Conservation (phyloP, 225 moss, liverwort and hornwort species). For the Pleurozium schreberi region DNA sequence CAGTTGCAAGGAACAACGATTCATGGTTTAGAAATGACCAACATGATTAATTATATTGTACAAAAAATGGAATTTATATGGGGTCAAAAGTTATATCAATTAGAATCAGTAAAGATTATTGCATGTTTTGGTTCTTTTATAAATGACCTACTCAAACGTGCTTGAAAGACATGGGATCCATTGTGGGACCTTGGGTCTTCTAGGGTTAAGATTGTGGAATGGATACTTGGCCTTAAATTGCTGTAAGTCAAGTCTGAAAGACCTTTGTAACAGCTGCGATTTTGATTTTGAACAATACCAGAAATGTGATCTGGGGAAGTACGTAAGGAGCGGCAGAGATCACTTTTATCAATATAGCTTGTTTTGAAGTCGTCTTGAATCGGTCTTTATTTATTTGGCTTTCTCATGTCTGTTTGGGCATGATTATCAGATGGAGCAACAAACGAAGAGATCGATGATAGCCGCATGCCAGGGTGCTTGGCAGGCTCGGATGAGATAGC, state of each 20-base stretch:
- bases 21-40: neutral
- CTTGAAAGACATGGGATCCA: neutral
- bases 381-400: neutral
- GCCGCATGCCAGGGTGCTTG: neutral
- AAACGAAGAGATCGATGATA: neutral
- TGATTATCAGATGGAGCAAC: neutral
- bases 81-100: neutral
- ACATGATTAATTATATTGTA: neutral
- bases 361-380: neutral
- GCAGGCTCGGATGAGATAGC: slow-evolving; percentile 18
- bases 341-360: neutral
- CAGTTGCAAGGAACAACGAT: neutral
- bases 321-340: neutral
- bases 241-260: neutral
- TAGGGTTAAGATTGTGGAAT: neutral
- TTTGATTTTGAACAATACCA: neutral
- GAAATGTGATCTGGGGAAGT: neutral
- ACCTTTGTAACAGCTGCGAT: neutral
- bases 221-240: neutral
- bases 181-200: neutral
- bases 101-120: neutral
- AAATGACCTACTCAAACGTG: neutral
- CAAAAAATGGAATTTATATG: neutral
- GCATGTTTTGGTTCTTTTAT: neutral
- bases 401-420: neutral